Evolutionary conservation across 257 asterid genomes (phyloP), one percentile per base, ranked within the genome.

Genomic region (Primulina eburnea): DNA sequence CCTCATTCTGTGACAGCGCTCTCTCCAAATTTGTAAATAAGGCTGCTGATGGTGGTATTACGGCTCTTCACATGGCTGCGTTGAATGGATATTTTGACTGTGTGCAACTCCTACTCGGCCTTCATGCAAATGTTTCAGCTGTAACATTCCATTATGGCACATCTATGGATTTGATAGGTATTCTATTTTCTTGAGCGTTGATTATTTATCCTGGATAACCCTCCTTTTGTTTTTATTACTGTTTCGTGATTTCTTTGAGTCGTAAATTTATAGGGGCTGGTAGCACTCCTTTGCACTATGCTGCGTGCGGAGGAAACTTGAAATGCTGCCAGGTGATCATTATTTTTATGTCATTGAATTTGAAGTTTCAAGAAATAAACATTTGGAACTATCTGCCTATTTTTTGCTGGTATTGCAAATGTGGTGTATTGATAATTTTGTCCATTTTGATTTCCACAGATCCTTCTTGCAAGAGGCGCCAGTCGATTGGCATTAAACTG

Each of bases 11-110:
- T 60, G 73, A 73, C 90, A 94, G 99, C 79, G 88, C 86, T 0
- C 88, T 91, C 73, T 84, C 86, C 53, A 94, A 87, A 81, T 87
- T 88, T 81, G 91, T 91, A 72, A 94, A 88, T 81, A 94, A 89
- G 82, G 96, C 97, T 71, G 99, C 98, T 33, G 99, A 94, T 76
- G 95, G 98, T 55, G 99, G 99, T 32, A 87, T 91, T 67, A 94
- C 99, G 24, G 99, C 99, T 79, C 97, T 94, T 70, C 99, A 94
- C 75, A 91, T 94, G 95, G 96, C 99, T 76, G 96, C 99, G 9
- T 81, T 94, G 81, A 94, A 94, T 73, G 99, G 99, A 70, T 82
- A 91, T 77, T 94, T 91, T 72, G 98, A 94, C 75, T 91, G 98
- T 75, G 95, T 91, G 62, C 98, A 91, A 74, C 95, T 94, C 79